These are phyloP conservation scores for Pseudogymnoascus sp. DNA, from an alignment of 2,329 filamentous ascomycete species.

Conservation along the genomic window DNA sequence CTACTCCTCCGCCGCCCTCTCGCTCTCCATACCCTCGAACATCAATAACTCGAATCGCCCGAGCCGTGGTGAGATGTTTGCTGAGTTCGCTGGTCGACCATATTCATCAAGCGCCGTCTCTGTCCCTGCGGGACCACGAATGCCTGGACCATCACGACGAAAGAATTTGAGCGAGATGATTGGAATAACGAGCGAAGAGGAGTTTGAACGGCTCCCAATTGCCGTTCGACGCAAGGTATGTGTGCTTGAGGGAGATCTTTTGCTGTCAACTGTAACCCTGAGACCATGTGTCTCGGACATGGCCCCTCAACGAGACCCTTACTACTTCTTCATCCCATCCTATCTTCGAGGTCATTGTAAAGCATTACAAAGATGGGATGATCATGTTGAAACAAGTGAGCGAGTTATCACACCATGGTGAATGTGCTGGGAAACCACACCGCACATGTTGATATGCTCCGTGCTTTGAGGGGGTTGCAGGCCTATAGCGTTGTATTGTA, in stretches of 20 bases:
- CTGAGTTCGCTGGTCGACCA: slow-evolving; percentile 6
- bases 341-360: neutral
- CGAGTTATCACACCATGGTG: neutral
- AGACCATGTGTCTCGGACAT: slow-evolving; percentile 3
- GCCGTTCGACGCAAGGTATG: slow-evolving; percentile 45
- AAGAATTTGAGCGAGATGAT: slow-evolving; percentile 27
- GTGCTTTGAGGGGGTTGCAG: neutral
- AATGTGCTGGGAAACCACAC: neutral
- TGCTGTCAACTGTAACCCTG: neutral
- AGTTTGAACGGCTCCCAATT: slow-evolving; percentile 41
- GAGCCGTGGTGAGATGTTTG: neutral
- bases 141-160: slow-evolving; percentile 3
- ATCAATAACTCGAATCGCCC: neutral
- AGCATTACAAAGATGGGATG: neutral
- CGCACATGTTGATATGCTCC: neutral
- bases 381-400: slow-evolving; percentile 6
- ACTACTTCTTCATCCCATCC: neutral
- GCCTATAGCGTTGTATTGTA: slow-evolving; percentile 2
- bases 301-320: neutral
- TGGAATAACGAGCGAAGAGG: slow-evolving; percentile 33
- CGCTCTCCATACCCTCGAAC: neutral
- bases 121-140: neutral
- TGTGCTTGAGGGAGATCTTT: slow-evolving; percentile 13
- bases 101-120: neutral
- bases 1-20: neutral